Conservation (phyloP, 208 protist species). For the Lotmaria passim region DNA sequence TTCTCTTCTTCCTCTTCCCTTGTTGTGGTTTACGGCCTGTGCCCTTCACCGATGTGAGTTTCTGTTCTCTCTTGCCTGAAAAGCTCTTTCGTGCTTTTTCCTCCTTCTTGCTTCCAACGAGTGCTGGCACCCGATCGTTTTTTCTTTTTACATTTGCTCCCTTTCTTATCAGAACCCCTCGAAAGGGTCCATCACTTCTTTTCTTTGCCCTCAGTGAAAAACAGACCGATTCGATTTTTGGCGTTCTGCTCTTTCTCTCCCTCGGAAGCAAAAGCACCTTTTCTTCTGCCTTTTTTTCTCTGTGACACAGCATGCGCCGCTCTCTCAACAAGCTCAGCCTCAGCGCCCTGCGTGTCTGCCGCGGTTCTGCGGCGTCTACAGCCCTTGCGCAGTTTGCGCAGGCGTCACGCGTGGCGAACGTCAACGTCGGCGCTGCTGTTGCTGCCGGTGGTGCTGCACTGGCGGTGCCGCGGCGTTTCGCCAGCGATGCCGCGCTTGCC, state of each 20-base stretch:
- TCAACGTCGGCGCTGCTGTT: not conserved
- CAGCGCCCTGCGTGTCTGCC: conserved; percentile 31
- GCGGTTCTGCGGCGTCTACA: conserved; percentile 11
- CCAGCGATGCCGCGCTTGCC: conserved; percentile 56
- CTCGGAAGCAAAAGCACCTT: not conserved
- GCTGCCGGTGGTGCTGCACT: conserved; percentile 13
- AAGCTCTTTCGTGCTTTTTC: no score
- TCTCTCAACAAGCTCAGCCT: conserved; percentile 28
- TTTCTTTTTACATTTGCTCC: no score
- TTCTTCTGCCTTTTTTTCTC: conserved; percentile 7
- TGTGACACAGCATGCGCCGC: conserved; percentile 29
- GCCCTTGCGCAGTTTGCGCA: not conserved
- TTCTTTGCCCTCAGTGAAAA: not conserved
- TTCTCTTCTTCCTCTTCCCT: no score
- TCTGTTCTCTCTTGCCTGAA: no score
- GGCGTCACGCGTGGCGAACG: not conserved
- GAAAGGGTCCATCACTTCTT: no score
- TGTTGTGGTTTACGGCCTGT: no score
- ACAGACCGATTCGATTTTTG: no score
- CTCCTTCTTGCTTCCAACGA: no score
- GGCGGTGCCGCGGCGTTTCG: conserved; percentile 51
- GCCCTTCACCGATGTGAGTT: no score
- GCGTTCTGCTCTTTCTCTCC: no score
- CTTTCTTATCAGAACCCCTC: no score
- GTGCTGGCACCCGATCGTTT: no score